Evolutionary conservation across 345 rosid genomes (phyloP).

Genomic region (Populus alba): DNA sequence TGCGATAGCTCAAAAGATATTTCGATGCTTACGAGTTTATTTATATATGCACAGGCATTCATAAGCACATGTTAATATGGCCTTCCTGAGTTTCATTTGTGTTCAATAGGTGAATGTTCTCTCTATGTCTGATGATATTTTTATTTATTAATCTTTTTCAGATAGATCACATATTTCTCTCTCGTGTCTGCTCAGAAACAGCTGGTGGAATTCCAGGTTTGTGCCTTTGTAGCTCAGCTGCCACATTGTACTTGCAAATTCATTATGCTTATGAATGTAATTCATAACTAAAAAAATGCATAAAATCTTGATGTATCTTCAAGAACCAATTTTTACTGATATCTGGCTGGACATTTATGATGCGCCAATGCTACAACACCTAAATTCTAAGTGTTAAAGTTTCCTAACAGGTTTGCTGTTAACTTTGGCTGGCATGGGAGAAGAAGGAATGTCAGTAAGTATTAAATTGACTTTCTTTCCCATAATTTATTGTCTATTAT

Average conservation of each 20-base stretch:
- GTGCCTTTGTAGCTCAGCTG: slow-evolving; percentile 17
- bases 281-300: neutral
- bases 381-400: slow-evolving; percentile 8
- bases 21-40: neutral
- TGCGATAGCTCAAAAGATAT: neutral
- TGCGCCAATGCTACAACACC: neutral
- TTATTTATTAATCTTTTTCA: slow-evolving; percentile 35
- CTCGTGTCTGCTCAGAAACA: slow-evolving; percentile 96
- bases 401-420: slow-evolving; percentile 62
- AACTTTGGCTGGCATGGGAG: slow-evolving; percentile 91
- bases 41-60: neutral
- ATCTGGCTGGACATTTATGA: neutral
- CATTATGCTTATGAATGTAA: neutral
- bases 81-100: neutral
- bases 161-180: slow-evolving; percentile 91
- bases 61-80: neutral
- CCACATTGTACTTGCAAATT: neutral
- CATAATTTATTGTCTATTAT: slow-evolving; percentile 5
- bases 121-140: neutral
- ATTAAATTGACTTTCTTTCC: slow-evolving; percentile 8
- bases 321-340: neutral
- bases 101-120: slow-evolving; percentile 2
- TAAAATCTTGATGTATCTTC: neutral
- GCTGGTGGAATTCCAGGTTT: slow-evolving; percentile 96
- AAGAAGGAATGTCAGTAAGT: slow-evolving; percentile 90